Evolutionary conservation across 2,329 filamentous ascomycete species (phyloP).

Genomic region (Fusarium sp.): DNA sequence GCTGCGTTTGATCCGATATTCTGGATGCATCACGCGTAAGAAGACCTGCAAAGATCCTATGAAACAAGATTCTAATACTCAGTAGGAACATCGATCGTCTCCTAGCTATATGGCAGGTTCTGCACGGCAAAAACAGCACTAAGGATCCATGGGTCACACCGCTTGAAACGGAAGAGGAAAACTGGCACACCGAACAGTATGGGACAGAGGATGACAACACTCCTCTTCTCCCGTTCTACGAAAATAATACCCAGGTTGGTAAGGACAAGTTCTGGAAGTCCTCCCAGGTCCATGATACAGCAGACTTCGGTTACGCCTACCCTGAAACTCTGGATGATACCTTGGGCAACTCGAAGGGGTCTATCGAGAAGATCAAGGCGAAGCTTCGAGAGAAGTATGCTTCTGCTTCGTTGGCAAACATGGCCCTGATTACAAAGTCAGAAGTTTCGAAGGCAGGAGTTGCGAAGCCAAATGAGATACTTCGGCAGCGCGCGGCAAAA

Average conservation of each 20-base stretch:
- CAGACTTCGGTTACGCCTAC: background rate
- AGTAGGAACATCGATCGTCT: background rate
- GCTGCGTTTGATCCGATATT: background rate
- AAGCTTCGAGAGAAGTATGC: background rate
- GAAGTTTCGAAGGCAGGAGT: background rate
- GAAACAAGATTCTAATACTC: background rate
- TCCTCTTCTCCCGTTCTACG: background rate
- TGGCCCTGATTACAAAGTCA: background rate
- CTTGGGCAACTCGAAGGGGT: background rate
- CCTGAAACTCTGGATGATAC: background rate
- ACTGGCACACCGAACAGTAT: background rate
- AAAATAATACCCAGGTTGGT: background rate
- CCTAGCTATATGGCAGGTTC: background rate
- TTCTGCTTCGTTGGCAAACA: background rate
- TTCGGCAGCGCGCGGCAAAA: background rate
- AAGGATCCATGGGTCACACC: background rate
- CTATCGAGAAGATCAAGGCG: background rate
- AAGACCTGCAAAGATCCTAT: background rate
- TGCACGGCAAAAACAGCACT: background rate
- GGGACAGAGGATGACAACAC: too few species aligned
- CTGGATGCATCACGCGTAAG: background rate
- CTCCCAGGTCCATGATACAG: background rate
- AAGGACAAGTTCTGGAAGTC: background rate
- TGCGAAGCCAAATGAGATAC: background rate
- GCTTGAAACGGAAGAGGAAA: rapidly evolving